Percentiles rank a stretch among this genome's conserved stretches.
Conservation (phyloP, 2,329 filamentous ascomycete genomes). For the Paecilomyces niveus region DNA sequence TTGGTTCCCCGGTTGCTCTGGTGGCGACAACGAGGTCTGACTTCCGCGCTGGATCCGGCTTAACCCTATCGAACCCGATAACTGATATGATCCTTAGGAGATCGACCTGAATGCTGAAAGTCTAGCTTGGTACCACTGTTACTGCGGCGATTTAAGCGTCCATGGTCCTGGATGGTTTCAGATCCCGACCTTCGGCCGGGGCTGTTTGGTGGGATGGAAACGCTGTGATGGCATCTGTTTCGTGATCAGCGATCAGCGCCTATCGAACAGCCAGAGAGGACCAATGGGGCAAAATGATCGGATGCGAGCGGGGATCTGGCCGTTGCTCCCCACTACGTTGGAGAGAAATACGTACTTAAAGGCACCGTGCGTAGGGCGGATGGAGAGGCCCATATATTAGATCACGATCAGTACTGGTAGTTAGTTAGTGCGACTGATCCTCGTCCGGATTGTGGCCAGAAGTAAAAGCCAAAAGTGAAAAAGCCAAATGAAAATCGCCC, state of each 20-base stretch:
- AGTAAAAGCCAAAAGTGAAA: not conserved
- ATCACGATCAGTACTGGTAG: not conserved
- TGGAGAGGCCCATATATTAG: not conserved
- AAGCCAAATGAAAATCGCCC: not conserved
- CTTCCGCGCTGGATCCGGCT: too few species aligned
- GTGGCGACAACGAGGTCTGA: too few species aligned
- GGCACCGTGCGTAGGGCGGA: too few species aligned
- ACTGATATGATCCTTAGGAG: too few species aligned
- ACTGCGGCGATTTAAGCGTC: not conserved
- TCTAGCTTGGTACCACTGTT: too few species aligned
- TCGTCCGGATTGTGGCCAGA: too few species aligned
- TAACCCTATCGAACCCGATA: too few species aligned
- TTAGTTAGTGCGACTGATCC: not conserved
- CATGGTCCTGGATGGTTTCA: not conserved
- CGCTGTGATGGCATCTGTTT: not conserved
- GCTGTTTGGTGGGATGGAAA: not conserved
- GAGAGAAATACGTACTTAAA: too few species aligned
- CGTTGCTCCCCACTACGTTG: not conserved
- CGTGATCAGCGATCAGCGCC: not conserved
- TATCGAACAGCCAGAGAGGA: not conserved
- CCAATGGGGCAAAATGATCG: not conserved
- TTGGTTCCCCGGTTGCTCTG: too few species aligned
- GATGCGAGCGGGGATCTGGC: not conserved
- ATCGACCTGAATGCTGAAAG: too few species aligned
- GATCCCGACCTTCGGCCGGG: not conserved